Percentiles rank a stretch among this genome's conserved stretches.
These are phyloP conservation scores for Salicornia ramosissima DNA, from an alignment of 148 eudicot species.

Conservation along the genomic window DNA sequence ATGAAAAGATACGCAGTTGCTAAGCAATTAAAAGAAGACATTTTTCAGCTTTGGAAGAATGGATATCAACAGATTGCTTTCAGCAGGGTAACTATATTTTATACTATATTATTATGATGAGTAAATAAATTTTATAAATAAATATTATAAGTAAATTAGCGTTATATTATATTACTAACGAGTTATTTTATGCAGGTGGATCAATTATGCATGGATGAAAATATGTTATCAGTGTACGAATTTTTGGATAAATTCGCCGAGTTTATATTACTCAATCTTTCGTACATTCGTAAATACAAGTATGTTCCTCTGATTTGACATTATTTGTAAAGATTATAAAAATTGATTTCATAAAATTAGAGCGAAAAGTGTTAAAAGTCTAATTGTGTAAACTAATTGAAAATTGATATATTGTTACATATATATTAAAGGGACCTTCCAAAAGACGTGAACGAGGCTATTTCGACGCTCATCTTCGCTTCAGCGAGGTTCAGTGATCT, in stretches of 20 bases:
- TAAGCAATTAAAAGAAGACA: constrained; percentile 44
- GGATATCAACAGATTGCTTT: constrained; percentile 53
- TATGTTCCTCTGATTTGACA: constrained; percentile 18
- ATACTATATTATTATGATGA: background rate
- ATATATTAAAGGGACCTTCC: constrained; percentile 53
- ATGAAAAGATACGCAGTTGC: constrained; percentile 53
- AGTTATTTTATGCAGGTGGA: constrained; percentile 44
- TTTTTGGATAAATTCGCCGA: constrained; percentile 58
- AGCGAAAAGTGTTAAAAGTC: too few species aligned
- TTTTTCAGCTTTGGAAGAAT: constrained; percentile 55
- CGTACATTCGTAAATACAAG: constrained; percentile 69
- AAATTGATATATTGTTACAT: too few species aligned
- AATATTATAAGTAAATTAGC: background rate
- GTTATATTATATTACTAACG: background rate
- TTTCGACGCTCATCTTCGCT: constrained; percentile 67
- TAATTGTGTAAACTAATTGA: too few species aligned
- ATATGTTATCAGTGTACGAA: constrained; percentile 44
- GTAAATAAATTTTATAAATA: background rate
- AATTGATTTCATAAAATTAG: too few species aligned
- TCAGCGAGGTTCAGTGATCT: constrained; percentile 75
- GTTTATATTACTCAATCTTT: constrained; percentile 48
- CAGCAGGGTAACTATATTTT: constrained; percentile 40
- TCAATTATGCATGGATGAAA: constrained; percentile 55
- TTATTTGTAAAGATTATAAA: background rate
- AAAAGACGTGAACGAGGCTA: constrained; percentile 65